phyloP scores from a whole-genome alignment of 805 yeast species.

The Wickerhamiella allomyrinae region DNA sequence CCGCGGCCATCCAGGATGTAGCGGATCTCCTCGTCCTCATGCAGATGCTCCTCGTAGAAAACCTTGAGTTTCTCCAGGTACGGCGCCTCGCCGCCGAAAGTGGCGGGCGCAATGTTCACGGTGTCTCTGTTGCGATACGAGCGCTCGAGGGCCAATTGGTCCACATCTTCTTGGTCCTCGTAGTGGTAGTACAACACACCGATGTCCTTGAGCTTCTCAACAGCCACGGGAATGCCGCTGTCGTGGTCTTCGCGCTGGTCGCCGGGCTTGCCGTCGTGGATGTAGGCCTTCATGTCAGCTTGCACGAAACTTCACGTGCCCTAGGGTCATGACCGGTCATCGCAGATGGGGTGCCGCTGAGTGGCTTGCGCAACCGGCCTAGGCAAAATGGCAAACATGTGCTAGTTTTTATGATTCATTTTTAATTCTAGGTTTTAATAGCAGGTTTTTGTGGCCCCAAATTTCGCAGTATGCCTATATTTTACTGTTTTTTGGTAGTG shows the following conservation, averaged over 20 bases:
- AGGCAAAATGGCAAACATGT: no score
- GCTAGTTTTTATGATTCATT: no score
- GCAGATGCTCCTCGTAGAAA: constrained; percentile 77
- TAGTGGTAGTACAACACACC: constrained; percentile 58
- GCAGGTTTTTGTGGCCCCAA: no score
- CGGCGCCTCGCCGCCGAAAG: constrained; percentile 45
- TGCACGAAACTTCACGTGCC: background rate
- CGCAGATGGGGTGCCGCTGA: no score
- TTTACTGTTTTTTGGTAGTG: no score
- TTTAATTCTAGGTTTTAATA: no score
- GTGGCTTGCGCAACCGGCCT: no score
- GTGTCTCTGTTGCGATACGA: constrained; percentile 69
- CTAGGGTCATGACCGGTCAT: no score
- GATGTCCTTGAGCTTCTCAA: constrained; percentile 35
- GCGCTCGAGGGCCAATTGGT: constrained; percentile 53
- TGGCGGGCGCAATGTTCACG: constrained; percentile 42
- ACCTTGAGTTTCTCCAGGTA: constrained; percentile 49
- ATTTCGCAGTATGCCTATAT: no score
- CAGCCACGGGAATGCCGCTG: constrained; percentile 44
- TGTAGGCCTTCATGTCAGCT: constrained; percentile 14
- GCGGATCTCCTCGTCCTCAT: constrained; percentile 94
- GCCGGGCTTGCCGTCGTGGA: constrained; percentile 14
- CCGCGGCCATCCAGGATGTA: constrained; percentile 84
- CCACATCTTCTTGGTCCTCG: constrained; percentile 38
- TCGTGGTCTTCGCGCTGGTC: constrained; percentile 19